These are phyloP conservation scores for Euptelea pleiosperma DNA, from an alignment of 164 flowering plant species.

Conservation along the genomic window DNA sequence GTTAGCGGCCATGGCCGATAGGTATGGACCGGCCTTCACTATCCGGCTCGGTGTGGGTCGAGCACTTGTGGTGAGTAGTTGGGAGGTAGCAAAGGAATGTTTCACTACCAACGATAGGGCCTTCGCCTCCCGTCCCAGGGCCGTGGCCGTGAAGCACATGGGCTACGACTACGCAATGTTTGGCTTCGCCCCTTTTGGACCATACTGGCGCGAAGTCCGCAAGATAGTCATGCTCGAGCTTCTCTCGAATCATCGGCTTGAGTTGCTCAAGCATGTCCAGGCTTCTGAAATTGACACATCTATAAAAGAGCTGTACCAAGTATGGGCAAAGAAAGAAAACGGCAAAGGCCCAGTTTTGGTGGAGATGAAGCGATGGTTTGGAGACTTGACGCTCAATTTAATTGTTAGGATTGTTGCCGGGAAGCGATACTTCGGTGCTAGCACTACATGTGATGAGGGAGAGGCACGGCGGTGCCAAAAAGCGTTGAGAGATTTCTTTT, in stretches of 20 bases:
- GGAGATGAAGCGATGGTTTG: constrained; percentile 9
- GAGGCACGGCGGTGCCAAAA: too few species aligned
- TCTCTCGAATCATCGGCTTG: too few species aligned
- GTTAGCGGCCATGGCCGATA: constrained; percentile 18
- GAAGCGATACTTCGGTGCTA: constrained; percentile 6
- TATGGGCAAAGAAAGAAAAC: constrained; percentile 8
- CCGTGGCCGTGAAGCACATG: too few species aligned
- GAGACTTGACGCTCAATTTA: not conserved
- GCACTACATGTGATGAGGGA: too few species aligned
- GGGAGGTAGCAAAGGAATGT: constrained; percentile 29
- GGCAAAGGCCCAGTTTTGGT: not conserved
- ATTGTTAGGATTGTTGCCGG: constrained; percentile 1
- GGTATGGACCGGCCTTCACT: constrained; percentile 17
- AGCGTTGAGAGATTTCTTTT: not conserved
- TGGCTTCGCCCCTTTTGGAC: constrained; percentile 21
- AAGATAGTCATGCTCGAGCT: constrained; percentile 15
- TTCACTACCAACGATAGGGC: constrained; percentile 16
- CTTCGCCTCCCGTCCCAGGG: constrained; percentile 11
- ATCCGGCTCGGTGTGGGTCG: constrained; percentile 19
- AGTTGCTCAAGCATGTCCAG: too few species aligned
- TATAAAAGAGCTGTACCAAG: constrained; percentile 10
- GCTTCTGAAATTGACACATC: constrained; percentile 1
- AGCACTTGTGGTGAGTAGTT: constrained; percentile 14
- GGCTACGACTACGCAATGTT: constrained; percentile 12
- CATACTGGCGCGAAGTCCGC: constrained; percentile 19